phyloP scores from a whole-genome alignment of 2,329 filamentous ascomycete species.

The Arthroderma uncinatum region DNA sequence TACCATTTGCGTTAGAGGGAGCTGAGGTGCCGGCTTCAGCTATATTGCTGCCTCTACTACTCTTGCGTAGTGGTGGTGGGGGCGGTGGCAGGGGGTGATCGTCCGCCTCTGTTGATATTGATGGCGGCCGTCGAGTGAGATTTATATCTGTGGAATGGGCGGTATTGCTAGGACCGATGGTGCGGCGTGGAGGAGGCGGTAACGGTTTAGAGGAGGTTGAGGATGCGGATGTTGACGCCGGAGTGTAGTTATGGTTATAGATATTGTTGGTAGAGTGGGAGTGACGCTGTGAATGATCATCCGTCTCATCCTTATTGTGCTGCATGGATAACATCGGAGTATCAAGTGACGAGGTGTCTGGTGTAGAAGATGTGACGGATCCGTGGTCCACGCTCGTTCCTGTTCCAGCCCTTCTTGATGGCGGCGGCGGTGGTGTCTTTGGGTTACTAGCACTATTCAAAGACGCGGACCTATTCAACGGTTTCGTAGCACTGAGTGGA shows the following conservation, averaged over 20 bases:
- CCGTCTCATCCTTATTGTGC: slow-evolving; percentile 4
- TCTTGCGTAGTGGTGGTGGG: neutral
- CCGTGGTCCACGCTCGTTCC: neutral
- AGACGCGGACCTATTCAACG: slow-evolving; percentile 23
- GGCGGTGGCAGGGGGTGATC: neutral
- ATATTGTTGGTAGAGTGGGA: slow-evolving; percentile 11
- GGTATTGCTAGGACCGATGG: neutral
- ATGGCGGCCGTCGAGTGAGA: neutral
- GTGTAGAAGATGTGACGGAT: neutral
- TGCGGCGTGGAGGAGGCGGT: slow-evolving; percentile 9
- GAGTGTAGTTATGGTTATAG: no score
- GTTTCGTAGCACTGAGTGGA: slow-evolving; percentile 38
- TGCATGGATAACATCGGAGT: neutral
- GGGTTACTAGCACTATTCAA: slow-evolving; percentile 24
- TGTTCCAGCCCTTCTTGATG: slow-evolving; percentile 37
- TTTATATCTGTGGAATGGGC: neutral
- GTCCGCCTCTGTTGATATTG: neutral
- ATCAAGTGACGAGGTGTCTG: neutral
- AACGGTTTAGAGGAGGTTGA: neutral
- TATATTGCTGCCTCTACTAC: neutral
- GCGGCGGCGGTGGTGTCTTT: slow-evolving; percentile 43
- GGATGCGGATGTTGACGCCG: neutral
- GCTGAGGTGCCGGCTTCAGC: slow-evolving; percentile 17
- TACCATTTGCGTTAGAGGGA: slow-evolving; percentile 43
- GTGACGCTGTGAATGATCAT: slow-evolving; percentile 11